Conservation (phyloP, 2,329 filamentous ascomycete species). For the Nemania sp. region DNA sequence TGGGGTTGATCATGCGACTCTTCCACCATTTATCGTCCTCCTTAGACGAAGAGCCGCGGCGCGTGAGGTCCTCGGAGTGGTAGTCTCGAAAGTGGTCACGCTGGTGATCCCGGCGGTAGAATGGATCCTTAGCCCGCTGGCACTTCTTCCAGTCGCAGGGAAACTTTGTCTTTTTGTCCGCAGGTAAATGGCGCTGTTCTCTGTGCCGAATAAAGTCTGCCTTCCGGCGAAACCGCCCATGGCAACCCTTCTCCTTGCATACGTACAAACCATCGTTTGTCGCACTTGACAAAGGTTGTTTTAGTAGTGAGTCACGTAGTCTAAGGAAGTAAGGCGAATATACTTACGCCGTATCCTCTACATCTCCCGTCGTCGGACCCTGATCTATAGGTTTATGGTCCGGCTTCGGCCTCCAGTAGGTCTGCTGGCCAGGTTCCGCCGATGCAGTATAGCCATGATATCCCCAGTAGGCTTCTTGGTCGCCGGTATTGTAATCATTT, state of each 20-base stretch:
- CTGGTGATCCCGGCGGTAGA: conserved; percentile 67
- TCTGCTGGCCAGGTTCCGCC: conserved; percentile 38
- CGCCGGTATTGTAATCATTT: conserved; percentile 19
- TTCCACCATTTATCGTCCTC: conserved; percentile 55
- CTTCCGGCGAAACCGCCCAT: conserved; percentile 61
- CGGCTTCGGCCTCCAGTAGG: conserved; percentile 43
- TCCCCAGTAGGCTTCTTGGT: conserved; percentile 26
- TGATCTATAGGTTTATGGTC: conserved; percentile 23
- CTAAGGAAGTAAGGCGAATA: conserved; percentile 20
- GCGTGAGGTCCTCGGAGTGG: conserved; percentile 63
- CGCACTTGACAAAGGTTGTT: conserved; percentile 29
- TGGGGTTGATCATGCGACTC: conserved; percentile 53
- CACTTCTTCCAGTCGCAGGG: conserved; percentile 66
- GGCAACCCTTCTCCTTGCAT: conserved; percentile 52
- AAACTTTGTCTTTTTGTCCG: conserved; percentile 57
- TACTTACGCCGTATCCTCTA: conserved; percentile 29
- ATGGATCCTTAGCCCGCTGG: conserved; percentile 58
- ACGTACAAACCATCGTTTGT: conserved; percentile 36
- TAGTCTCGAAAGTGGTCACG: conserved; percentile 68
- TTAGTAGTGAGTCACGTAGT: conserved; percentile 9
- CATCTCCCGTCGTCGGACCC: conserved; percentile 32
- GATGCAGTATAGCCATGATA: conserved; percentile 43
- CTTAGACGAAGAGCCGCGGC: conserved; percentile 42
- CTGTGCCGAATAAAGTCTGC: conserved; percentile 68
- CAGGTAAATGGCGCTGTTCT: conserved; percentile 60